These are phyloP conservation scores for Falciphora oryzae DNA, from an alignment of 2,329 filamentous ascomycete genomes.

Conservation along the genomic window DNA sequence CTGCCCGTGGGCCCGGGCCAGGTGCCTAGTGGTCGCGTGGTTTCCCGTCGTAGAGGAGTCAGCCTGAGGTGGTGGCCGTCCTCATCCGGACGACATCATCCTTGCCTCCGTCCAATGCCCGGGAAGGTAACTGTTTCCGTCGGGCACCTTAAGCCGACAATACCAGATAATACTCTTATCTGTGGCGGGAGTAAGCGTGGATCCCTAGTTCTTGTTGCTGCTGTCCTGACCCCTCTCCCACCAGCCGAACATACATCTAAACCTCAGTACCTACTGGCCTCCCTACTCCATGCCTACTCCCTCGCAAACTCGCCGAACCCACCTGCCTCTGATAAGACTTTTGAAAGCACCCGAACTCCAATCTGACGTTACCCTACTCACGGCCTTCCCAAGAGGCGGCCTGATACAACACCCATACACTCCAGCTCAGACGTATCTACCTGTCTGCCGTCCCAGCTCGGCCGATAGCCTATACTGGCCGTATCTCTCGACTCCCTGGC, in stretches of 20 bases:
- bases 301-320: background rate
- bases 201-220: background rate
- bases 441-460: background rate
- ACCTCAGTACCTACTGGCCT: background rate
- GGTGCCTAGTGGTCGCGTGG: background rate
- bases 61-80: background rate
- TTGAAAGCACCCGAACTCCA: background rate
- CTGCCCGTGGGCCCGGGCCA: background rate
- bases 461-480: too few species aligned
- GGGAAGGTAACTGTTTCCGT: background rate
- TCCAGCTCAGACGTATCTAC: background rate
- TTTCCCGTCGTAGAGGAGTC: background rate
- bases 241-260: background rate
- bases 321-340: background rate
- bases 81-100: background rate
- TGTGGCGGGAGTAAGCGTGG: too few species aligned
- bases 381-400: background rate
- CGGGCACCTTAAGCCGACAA: background rate
- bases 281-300: background rate
- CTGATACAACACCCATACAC: background rate
- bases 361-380: background rate
- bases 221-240: background rate
- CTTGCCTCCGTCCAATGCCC: background rate
- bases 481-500: too few species aligned
- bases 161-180: background rate